phyloP scores from a whole-genome alignment of 805 yeast genomes.

The Isabelozyma gotoi region DNA sequence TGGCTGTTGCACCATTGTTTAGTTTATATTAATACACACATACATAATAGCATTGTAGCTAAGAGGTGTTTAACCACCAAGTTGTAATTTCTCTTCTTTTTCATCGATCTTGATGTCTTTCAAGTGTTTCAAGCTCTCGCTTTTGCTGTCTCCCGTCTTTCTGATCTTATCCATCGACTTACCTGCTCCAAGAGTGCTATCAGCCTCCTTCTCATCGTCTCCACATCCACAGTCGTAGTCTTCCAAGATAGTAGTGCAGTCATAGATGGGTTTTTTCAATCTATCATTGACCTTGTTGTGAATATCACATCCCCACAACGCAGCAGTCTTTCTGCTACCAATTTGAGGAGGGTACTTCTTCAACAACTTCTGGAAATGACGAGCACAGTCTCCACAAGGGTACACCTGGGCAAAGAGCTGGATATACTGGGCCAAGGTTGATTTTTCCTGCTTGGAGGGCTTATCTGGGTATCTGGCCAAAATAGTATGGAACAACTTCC shows the following conservation, averaged over 20 bases:
- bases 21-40: conserved; percentile 4
- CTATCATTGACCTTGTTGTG: conserved; percentile 84
- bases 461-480: conserved; percentile 87
- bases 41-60: too few species aligned
- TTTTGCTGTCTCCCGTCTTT: too few species aligned
- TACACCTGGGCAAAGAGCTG: conserved; percentile 84
- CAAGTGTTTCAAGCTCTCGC: conserved; percentile 38
- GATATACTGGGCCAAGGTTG: conserved; percentile 63
- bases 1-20: conserved; percentile 34
- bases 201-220: conserved; percentile 57
- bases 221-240: conserved; percentile 98
- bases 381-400: conserved; percentile 97
- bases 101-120: conserved; percentile 46
- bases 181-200: conserved; percentile 27
- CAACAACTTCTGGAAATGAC: conserved; percentile 76
- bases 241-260: conserved; percentile 80
- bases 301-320: conserved; percentile 93
- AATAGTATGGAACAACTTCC: conserved; percentile 89
- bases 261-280: conserved; percentile 69
- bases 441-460: conserved; percentile 64
- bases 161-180: too few species aligned
- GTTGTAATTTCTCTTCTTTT: conserved; percentile 44
- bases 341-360: conserved; percentile 82
- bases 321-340: conserved; percentile 72
- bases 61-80: conserved; percentile 39